Evolutionary conservation across 495 filamentous ascomycete species (phyloP).

Genomic region (Opeltia flavorubescens): DNA sequence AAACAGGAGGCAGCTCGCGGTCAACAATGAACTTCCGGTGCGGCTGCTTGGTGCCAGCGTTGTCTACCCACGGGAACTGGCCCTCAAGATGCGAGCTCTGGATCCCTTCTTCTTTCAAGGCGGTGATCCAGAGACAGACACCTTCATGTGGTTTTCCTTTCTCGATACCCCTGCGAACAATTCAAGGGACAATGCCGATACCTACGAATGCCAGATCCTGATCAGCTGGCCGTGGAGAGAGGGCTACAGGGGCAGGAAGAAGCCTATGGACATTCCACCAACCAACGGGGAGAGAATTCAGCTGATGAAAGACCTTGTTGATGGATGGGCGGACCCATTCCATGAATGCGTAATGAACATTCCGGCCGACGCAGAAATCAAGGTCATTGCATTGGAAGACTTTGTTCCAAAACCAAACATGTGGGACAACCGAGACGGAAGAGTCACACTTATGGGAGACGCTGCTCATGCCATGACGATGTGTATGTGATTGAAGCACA

Average conservation of each 20-base stretch:
- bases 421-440: slow-evolving; percentile 26
- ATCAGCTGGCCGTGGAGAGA: slow-evolving; percentile 36
- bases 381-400: slow-evolving; percentile 39
- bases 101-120: slow-evolving; percentile 51
- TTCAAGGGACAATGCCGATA: slow-evolving; percentile 21
- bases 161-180: slow-evolving; percentile 36
- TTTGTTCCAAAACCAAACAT: slow-evolving; percentile 18
- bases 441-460: slow-evolving; percentile 35
- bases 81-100: slow-evolving; percentile 29
- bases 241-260: slow-evolving; percentile 14
- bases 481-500: slow-evolving; percentile 25
- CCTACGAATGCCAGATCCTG: slow-evolving; percentile 34
- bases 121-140: slow-evolving; percentile 37
- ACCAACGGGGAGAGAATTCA: slow-evolving; percentile 26
- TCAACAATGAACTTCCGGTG: slow-evolving; percentile 30
- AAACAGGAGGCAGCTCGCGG: slow-evolving; percentile 16
- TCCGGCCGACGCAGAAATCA: slow-evolving; percentile 31
- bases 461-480: slow-evolving; percentile 44
- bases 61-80: slow-evolving; percentile 25
- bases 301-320: slow-evolving; percentile 38
- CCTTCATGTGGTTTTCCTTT: slow-evolving; percentile 42
- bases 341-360: slow-evolving; percentile 30
- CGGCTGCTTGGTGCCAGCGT: slow-evolving; percentile 33
- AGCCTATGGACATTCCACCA: slow-evolving; percentile 24
- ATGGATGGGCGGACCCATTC: slow-evolving; percentile 43